phyloP scores from a whole-genome alignment of 129 eudicot genomes.

The Mikania micrantha region DNA sequence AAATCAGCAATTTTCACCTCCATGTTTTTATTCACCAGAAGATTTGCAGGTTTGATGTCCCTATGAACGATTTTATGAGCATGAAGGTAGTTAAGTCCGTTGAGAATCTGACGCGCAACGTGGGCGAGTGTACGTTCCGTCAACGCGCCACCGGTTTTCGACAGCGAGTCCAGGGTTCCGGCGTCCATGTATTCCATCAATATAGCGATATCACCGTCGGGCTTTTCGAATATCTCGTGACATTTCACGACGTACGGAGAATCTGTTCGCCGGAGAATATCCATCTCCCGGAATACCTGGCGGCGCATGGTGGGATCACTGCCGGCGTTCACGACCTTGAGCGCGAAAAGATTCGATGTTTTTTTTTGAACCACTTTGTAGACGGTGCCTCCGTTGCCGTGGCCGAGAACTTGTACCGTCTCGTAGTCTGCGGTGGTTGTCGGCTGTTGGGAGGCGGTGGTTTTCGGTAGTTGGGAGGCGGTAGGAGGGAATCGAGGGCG shows the following conservation, averaged over 20 bases:
- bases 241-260: slow-evolving; percentile 68
- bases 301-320: slow-evolving; percentile 52
- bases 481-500: slow-evolving; percentile 48
- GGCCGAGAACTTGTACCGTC: slow-evolving; percentile 54
- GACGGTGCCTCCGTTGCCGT: slow-evolving; percentile 96
- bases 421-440: slow-evolving; percentile 42
- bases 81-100: slow-evolving; percentile 63
- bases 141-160: slow-evolving; percentile 32
- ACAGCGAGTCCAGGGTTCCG: slow-evolving; percentile 50
- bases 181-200: slow-evolving; percentile 71
- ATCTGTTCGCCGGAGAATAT: slow-evolving; percentile 73
- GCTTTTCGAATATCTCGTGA: slow-evolving; percentile 51
- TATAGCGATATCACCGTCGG: slow-evolving; percentile 65
- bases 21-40: slow-evolving; percentile 46
- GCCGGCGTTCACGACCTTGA: slow-evolving; percentile 57
- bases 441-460: slow-evolving; percentile 2
- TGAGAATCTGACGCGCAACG: slow-evolving; percentile 49
- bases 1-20: slow-evolving; percentile 74
- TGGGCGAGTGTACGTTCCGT: slow-evolving; percentile 40
- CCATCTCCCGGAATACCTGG: slow-evolving; percentile 50
- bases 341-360: slow-evolving; percentile 44
- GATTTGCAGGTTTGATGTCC: slow-evolving; percentile 69
- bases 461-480: not conserved
- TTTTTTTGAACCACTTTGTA: slow-evolving; percentile 61
- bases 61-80: slow-evolving; percentile 64